phyloP scores from a whole-genome alignment of 495 filamentous ascomycete species.

The Trichoderma erinaceum region DNA sequence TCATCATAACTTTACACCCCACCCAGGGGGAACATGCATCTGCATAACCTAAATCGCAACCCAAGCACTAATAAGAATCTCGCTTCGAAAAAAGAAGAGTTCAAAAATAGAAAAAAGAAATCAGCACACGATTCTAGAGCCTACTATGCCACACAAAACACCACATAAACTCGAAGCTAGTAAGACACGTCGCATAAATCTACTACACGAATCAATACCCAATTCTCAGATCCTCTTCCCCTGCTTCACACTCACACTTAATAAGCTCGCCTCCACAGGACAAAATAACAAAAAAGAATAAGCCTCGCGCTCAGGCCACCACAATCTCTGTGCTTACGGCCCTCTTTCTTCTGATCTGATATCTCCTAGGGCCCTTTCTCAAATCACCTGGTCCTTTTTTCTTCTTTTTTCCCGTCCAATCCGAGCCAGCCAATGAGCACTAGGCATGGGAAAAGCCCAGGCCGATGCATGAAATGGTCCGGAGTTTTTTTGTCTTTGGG shows the following conservation, averaged over 20 bases:
- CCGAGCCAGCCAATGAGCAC: slow-evolving; percentile 1
- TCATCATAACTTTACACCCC: too few relatives aligned
- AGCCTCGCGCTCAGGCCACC: slow-evolving; percentile 10
- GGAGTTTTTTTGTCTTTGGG: not conserved
- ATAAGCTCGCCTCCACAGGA: not conserved
- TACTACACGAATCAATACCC: not conserved
- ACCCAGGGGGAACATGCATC: too few relatives aligned
- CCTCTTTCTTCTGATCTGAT: slow-evolving; percentile 6
- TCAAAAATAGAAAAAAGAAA: too few relatives aligned
- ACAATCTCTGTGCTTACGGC: slow-evolving; percentile 11
- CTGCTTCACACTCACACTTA: not conserved
- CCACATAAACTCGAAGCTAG: too few relatives aligned
- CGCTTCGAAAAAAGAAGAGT: too few relatives aligned
- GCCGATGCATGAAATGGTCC: not conserved
- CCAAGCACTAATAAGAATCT: too few relatives aligned
- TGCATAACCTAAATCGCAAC: too few relatives aligned
- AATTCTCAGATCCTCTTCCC: not conserved
- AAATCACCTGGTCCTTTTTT: not conserved
- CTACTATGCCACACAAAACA: too few relatives aligned
- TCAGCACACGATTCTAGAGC: too few relatives aligned
- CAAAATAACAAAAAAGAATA: not conserved
- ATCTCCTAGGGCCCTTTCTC: not conserved
- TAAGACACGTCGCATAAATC: not conserved
- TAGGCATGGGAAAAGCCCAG: not conserved
- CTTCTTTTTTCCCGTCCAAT: not conserved